These are phyloP conservation scores for Teratosphaeria nubilosa DNA, from an alignment of 2,329 filamentous ascomycete genomes.

Conservation along the genomic window DNA sequence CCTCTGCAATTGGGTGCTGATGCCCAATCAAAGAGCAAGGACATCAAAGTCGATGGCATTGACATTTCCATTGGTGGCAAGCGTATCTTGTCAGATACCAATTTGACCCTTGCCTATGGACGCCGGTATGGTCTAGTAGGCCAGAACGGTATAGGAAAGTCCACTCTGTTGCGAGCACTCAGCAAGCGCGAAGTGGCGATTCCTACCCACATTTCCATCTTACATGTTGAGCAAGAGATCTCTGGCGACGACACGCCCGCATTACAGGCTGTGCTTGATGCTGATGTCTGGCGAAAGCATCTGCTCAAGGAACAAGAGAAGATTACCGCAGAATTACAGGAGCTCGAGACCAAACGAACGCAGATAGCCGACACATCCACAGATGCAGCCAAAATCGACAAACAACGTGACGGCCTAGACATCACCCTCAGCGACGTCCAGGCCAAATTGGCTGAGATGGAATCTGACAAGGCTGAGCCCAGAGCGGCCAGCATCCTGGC, in stretches of 20 bases:
- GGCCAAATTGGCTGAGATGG: conserved; percentile 89
- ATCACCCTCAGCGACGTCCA: conserved; percentile 86
- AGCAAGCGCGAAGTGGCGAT: conserved; percentile 89
- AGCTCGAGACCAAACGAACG: conserved; percentile 66
- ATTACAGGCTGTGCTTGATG: conserved; percentile 88
- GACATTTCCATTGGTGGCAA: conserved; percentile 85
- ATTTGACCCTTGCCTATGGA: conserved; percentile 80
- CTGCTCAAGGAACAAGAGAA: conserved; percentile 81
- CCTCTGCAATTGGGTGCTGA: conserved; percentile 75
- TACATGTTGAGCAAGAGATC: conserved; percentile 98
- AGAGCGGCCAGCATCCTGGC: conserved; percentile 91
- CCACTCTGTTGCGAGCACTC: conserved; percentile 83
- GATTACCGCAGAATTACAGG: conserved; percentile 64
- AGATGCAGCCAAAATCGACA: conserved; percentile 76
- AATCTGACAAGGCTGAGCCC: conserved; percentile 95
- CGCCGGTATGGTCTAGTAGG: conserved; percentile 94
- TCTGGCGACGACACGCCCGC: conserved; percentile 91
- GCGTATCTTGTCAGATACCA: conserved; percentile 84
- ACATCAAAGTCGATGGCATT: conserved; percentile 94
- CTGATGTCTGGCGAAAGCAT: conserved; percentile 97
- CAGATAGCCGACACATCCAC: conserved; percentile 83
- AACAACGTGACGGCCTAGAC: conserved; percentile 81
- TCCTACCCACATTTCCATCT: conserved; percentile 94
- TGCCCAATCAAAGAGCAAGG: conserved; percentile 74
- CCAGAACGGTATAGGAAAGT: conserved; percentile 88